phyloP scores from a whole-genome alignment of 192 early-diverging fungal species.

The Mortierella antarctica region DNA sequence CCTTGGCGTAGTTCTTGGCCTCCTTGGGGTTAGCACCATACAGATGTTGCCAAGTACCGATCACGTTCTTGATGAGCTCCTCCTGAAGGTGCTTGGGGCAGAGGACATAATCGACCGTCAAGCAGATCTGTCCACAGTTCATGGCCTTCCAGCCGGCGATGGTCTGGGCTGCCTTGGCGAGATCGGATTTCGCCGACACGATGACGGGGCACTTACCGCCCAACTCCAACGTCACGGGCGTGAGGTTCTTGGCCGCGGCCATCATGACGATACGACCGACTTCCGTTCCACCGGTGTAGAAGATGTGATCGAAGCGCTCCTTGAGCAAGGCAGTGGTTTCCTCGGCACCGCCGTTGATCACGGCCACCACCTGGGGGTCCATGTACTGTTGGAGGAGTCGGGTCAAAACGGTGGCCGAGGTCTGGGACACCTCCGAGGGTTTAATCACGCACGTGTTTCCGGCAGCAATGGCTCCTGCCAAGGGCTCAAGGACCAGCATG shows the following conservation, averaged over 20 bases:
- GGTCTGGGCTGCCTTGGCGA: slow-evolving; percentile 72
- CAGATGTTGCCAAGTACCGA: slow-evolving; percentile 41
- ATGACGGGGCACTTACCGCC: slow-evolving; percentile 82
- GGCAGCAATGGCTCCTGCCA: slow-evolving; percentile 67
- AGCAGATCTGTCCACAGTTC: slow-evolving; percentile 86
- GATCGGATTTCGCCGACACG: slow-evolving; percentile 73
- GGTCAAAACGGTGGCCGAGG: slow-evolving; percentile 56
- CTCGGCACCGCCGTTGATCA: slow-evolving; percentile 67
- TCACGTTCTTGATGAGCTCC: slow-evolving; percentile 58
- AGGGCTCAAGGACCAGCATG: slow-evolving; percentile 60
- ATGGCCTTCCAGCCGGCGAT: slow-evolving; percentile 84
- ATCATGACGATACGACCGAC: slow-evolving; percentile 70
- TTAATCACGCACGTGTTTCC: slow-evolving; percentile 63
- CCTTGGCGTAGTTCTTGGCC: slow-evolving; percentile 53
- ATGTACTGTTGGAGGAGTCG: slow-evolving; percentile 66
- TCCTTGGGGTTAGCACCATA: slow-evolving; percentile 54
- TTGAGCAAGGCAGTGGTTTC: slow-evolving; percentile 67
- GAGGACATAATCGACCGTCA: slow-evolving; percentile 79
- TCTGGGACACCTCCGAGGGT: slow-evolving; percentile 65
- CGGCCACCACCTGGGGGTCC: slow-evolving; percentile 56
- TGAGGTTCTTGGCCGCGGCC: slow-evolving; percentile 71
- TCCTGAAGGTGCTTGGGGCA: slow-evolving; percentile 59
- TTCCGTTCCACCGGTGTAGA: slow-evolving; percentile 70
- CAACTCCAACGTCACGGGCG: slow-evolving; percentile 71
- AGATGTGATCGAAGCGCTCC: slow-evolving; percentile 71